Conservation (phyloP, 2,329 filamentous ascomycete genomes). For the Camptophora hylomeconis region DNA sequence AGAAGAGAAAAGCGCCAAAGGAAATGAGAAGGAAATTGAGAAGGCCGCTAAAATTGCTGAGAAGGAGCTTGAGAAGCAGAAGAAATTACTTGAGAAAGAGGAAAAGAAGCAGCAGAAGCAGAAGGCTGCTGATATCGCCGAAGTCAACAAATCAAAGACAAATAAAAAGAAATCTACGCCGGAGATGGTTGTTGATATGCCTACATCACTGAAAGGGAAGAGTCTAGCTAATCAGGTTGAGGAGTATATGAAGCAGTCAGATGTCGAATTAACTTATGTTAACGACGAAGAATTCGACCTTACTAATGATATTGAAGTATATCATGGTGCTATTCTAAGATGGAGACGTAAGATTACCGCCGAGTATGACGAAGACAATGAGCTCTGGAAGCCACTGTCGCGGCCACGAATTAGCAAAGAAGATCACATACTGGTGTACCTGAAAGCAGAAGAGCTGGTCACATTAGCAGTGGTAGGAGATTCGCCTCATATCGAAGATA, state of each 20-base stretch:
- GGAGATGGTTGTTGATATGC: constrained; percentile 67
- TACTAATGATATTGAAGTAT: constrained; percentile 26
- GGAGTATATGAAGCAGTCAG: constrained; percentile 29
- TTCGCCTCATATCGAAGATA: constrained; percentile 20
- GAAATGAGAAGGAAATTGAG: constrained; percentile 38
- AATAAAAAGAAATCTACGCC: constrained; percentile 60
- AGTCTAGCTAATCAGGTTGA: constrained; percentile 30
- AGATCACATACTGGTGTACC: constrained; percentile 47
- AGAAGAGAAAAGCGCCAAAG: constrained; percentile 31
- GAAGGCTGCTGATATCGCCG: constrained; percentile 50
- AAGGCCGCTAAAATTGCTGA: constrained; percentile 40
- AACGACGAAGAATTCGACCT: constrained; percentile 12
- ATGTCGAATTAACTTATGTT: constrained; percentile 29
- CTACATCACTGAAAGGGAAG: constrained; percentile 39
- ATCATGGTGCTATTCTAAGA: constrained; percentile 37
- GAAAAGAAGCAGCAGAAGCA: constrained; percentile 52
- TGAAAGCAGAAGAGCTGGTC: constrained; percentile 55
- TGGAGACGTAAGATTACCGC: constrained; percentile 59
- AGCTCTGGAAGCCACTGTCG: constrained; percentile 52
- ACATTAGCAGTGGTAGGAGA: constrained; percentile 31
- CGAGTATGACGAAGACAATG: constrained; percentile 46
- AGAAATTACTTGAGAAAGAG: constrained; percentile 33
- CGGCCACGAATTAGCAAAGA: constrained; percentile 36
- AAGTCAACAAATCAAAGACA: constrained; percentile 59
- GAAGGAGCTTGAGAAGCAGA: constrained; percentile 43